Percentiles rank a stretch among this genome's conserved stretches.
Conservation (phyloP, 1,139 yeast genomes). For the Meyerozyma smithsonii region DNA sequence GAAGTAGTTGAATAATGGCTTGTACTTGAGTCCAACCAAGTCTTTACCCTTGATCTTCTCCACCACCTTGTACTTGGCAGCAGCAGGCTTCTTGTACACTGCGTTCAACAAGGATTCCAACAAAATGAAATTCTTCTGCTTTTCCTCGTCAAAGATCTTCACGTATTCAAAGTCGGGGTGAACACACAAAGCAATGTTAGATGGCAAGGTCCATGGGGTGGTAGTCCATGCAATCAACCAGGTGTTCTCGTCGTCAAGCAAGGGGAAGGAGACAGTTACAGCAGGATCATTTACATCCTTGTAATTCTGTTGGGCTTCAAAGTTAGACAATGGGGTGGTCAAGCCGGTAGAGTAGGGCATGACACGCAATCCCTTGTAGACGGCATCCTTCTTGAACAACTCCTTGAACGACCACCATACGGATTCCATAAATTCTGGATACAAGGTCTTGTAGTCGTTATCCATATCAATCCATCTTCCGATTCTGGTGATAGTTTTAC, state of each 20-base stretch:
- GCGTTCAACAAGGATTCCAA: constrained; percentile 77
- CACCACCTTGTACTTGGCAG: constrained; percentile 79
- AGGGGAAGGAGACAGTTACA: constrained; percentile 84
- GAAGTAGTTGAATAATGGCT: constrained; percentile 81
- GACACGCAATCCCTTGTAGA: constrained; percentile 91
- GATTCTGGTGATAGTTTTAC: constrained; percentile 82
- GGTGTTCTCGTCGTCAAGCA: constrained; percentile 75
- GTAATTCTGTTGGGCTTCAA: constrained; percentile 97
- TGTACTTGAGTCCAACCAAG: constrained; percentile 72
- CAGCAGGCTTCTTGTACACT: constrained; percentile 88
- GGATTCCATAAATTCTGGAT: constrained; percentile 95
- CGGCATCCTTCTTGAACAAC: constrained; percentile 77
- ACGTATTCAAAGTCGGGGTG: constrained; percentile 88
- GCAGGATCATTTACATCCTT: constrained; percentile 98
- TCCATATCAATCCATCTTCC: constrained; percentile 99
- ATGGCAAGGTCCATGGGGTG: constrained; percentile 98
- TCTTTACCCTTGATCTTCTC: constrained; percentile 77
- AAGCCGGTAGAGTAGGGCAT: constrained; percentile 99
- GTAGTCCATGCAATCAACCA: constrained; percentile 97
- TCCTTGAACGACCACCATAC: constrained; percentile 99
- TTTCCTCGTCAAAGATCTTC: constrained; percentile 85
- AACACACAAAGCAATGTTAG: constrained; percentile 88
- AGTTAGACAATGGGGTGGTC: constrained; percentile 93
- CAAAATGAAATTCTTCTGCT: constrained; percentile 73
- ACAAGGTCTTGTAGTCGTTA: constrained; percentile 94